Conservation (phyloP, 108 stramenopile genomes). For the Bacterosira constricta region DNA sequence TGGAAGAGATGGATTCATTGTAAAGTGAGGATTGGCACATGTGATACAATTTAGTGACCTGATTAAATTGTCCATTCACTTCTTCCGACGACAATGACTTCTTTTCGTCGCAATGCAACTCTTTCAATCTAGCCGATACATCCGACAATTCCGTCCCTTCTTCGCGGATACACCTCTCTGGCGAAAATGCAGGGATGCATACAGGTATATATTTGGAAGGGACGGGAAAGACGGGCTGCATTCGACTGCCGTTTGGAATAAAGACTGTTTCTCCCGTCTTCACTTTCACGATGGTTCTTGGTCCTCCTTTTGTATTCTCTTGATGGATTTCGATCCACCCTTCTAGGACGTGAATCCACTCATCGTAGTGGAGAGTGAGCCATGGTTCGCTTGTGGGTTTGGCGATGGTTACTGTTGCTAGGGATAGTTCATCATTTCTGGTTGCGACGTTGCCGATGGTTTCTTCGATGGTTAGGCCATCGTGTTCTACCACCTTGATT, state of each 20-base stretch:
- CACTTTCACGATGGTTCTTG: conserved; percentile 14
- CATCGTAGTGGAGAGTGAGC: conserved; percentile 77
- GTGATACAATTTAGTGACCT: conserved; percentile 65
- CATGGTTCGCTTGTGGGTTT: conserved; percentile 69
- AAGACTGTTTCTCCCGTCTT: conserved; percentile 65
- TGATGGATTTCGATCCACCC: conserved; percentile 52
- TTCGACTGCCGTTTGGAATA: conserved; percentile 66
- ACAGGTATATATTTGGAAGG: conserved; percentile 76
- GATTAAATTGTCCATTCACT: conserved; percentile 14
- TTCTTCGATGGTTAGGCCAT: conserved; percentile 70
- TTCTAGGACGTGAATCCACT: conserved; percentile 64
- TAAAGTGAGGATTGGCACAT: conserved; percentile 77
- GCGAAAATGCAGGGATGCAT: conserved; percentile 77
- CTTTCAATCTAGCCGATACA: conserved; percentile 47
- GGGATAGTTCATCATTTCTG: conserved; percentile 50
- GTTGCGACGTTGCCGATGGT: conserved; percentile 72
- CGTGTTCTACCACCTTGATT: conserved; percentile 70
- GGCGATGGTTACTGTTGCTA: conserved; percentile 63
- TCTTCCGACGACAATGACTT: neutral
- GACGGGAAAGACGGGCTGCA: conserved; percentile 67
- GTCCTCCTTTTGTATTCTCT: neutral
- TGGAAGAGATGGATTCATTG: conserved; percentile 55
- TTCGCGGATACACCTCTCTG: conserved; percentile 72
- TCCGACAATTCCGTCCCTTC: conserved; percentile 46
- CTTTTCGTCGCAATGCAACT: conserved; percentile 33